A percentile compares a stretch with the other conserved stretches of the same genome.
These are phyloP conservation scores for Amylocystis lapponica DNA, from an alignment of 768 basidiomycete species.

Conservation along the genomic window DNA sequence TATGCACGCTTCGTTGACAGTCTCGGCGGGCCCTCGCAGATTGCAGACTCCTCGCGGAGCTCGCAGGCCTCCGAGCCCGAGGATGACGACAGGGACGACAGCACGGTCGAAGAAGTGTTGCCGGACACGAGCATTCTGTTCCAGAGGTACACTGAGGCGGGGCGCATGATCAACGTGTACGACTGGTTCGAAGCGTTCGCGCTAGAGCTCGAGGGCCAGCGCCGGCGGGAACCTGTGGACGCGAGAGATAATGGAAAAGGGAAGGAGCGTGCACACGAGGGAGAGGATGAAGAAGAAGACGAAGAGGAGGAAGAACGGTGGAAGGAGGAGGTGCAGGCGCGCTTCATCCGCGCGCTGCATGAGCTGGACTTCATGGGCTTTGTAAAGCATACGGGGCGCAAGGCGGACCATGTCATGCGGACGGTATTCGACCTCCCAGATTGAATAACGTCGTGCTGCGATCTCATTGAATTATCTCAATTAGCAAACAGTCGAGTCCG, in stretches of 20 bases:
- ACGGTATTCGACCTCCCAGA: constrained; percentile 52
- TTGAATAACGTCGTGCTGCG: constrained; percentile 14
- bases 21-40: no score
- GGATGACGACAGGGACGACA: constrained; percentile 14
- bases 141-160: constrained; percentile 69
- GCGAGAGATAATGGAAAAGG: background rate
- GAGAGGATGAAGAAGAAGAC: constrained; percentile 16
- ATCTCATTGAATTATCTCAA: no score
- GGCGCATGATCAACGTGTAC: constrained; percentile 79
- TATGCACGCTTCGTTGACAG: constrained; percentile 6
- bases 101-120: constrained; percentile 46
- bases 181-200: constrained; percentile 86
- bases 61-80: no score
- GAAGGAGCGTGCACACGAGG: constrained; percentile 10
- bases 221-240: constrained; percentile 6
- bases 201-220: constrained; percentile 57
- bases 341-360: constrained; percentile 76
- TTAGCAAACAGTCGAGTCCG: no score
- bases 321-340: constrained; percentile 63
- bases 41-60: no score
- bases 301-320: constrained; percentile 41
- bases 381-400: constrained; percentile 73
- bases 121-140: constrained; percentile 78
- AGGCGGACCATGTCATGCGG: constrained; percentile 68
- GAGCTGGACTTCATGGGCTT: constrained; percentile 80